Evolutionary conservation across 1,284 basidiomycete genomes (phyloP), one percentile per base, ranked within the genome.

Genomic region (Ustilago loliicola): DNA sequence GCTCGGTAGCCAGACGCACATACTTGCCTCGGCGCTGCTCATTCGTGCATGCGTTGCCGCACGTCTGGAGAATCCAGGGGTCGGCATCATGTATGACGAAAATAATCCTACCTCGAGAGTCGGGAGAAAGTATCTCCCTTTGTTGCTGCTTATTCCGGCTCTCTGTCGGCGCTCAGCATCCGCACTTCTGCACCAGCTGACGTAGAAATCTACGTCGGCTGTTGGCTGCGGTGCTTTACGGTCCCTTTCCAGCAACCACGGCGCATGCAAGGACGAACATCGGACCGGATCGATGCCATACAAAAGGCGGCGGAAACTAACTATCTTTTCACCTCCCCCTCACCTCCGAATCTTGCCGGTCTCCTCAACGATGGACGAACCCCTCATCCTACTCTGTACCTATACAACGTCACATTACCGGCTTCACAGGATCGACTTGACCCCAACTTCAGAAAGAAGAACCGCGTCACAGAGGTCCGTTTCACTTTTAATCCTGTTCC

Each of bases 1-100:
- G 83, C 80, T 84, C 83, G 84, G 84, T 75, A 80, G 80, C 71
- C 73, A 83, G 86, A 80, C 79, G 74, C 76, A 84, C 58, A 54
- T 47, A 11, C 23, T 9, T 8, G 25, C 29, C 30, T 47, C n/a
- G 48, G 48, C 61, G 42, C 42, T 45, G 7, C 1, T 42, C 17
- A 25, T 47, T 38, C 8, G 21, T 53, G 45, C 30, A 10, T n/a
- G n/a, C n/a, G 21, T 38, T 29, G 47, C 30, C 54, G 42, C 4
- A 10, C 21, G 7, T 11, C 42, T 45, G 42, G 38, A 40, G 7
- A 17, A 2, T 45, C 42, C 25, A 42, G 23, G 3, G n/a, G 32
- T 47, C 32, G 45, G 47, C 29, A 30, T 9, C 23, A 27, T n/a
- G 19, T 19, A 4, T 38, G 40, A 61, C 27, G 17, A 34, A 13